Evolutionary conservation across 768 basidiomycete species (phyloP).

Genomic region (Pleurotus pulmonarius): DNA sequence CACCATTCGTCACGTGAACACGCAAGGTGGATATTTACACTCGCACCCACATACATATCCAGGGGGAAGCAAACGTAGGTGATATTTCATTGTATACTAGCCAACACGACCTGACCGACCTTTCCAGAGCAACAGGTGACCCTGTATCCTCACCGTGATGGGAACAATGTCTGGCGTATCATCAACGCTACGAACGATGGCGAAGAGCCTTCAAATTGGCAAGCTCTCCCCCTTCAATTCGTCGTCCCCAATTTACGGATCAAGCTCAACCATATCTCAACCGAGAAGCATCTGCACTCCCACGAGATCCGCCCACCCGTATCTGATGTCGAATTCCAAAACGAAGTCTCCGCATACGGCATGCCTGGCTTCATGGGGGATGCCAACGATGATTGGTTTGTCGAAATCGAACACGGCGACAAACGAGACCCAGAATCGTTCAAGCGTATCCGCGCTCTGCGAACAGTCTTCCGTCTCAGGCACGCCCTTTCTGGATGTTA

Average conservation of each 20-base stretch:
- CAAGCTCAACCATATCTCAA: slow-evolving; percentile 76
- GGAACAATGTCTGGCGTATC: slow-evolving; percentile 92
- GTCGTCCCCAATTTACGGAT: slow-evolving; percentile 66
- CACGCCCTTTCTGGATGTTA: slow-evolving; percentile 92
- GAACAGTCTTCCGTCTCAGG: slow-evolving; percentile 78
- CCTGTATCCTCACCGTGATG: slow-evolving; percentile 96
- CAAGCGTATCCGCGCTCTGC: slow-evolving; percentile 72
- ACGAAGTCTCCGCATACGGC: slow-evolving; percentile 95
- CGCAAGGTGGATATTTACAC: slow-evolving; percentile 98
- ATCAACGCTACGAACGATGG: slow-evolving; percentile 63
- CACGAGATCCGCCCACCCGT: slow-evolving; percentile 94
- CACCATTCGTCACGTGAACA: slow-evolving; percentile 87
- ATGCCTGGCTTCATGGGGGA: slow-evolving; percentile 83
- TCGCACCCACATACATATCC: slow-evolving; percentile 92
- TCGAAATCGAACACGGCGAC: slow-evolving; percentile 78
- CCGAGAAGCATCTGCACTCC: slow-evolving; percentile 87
- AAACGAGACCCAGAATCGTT: slow-evolving; percentile 61
- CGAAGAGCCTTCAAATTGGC: slow-evolving; percentile 39
- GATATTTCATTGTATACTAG: neutral
- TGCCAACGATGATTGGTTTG: slow-evolving; percentile 88
- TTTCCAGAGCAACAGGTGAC: slow-evolving; percentile 92
- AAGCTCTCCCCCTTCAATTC: slow-evolving; percentile 51
- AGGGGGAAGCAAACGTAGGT: slow-evolving; percentile 79
- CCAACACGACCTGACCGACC: neutral
- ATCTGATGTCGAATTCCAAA: slow-evolving; percentile 98